A percentile compares a stretch with the other conserved stretches of the same genome.
These are phyloP conservation scores for Cyclotella kingstonii DNA, from an alignment of 108 stramenopile species.

Conservation along the genomic window DNA sequence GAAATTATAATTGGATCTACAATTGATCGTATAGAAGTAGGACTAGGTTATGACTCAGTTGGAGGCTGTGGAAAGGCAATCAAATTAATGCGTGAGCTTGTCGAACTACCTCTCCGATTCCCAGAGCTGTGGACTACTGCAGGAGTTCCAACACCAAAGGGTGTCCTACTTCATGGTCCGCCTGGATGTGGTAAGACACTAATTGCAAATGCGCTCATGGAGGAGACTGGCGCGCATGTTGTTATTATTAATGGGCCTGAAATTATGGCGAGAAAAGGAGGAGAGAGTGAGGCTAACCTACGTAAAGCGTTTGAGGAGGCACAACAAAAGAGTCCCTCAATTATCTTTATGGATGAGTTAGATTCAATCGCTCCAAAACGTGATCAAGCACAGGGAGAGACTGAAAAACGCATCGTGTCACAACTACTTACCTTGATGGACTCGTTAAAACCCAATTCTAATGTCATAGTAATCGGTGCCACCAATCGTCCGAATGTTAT, in stretches of 20 bases:
- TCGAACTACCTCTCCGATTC: slow-evolving; percentile 95
- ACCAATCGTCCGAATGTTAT: slow-evolving; percentile 93
- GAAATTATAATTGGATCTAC: slow-evolving; percentile 62
- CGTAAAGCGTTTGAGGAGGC: slow-evolving; percentile 91
- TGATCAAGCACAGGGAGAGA: slow-evolving; percentile 93
- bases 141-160: slow-evolving; percentile 93
- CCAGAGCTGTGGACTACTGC: slow-evolving; percentile 95
- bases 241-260: slow-evolving; percentile 98
- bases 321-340: slow-evolving; percentile 88
- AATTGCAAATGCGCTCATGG: slow-evolving; percentile 93
- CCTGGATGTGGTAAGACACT: slow-evolving; percentile 98
- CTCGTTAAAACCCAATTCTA: slow-evolving; percentile 86
- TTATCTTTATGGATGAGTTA: slow-evolving; percentile 98
- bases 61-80: slow-evolving; percentile 93
- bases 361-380: slow-evolving; percentile 98
- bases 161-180: slow-evolving; percentile 95
- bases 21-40: slow-evolving; percentile 63
- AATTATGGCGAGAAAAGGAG: slow-evolving; percentile 94
- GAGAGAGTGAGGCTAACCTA: slow-evolving; percentile 90
- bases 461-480: slow-evolving; percentile 96
- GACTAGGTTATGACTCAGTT: slow-evolving; percentile 94
- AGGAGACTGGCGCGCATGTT: slow-evolving; percentile 95
- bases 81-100: slow-evolving; percentile 90
- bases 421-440: slow-evolving; percentile 96
- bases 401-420: slow-evolving; percentile 95